A percentile compares a stretch with the other conserved stretches of the same genome.
phyloP scores from a whole-genome alignment of 371 early-diverging fungal species.

The Capillidium heterosporum region DNA sequence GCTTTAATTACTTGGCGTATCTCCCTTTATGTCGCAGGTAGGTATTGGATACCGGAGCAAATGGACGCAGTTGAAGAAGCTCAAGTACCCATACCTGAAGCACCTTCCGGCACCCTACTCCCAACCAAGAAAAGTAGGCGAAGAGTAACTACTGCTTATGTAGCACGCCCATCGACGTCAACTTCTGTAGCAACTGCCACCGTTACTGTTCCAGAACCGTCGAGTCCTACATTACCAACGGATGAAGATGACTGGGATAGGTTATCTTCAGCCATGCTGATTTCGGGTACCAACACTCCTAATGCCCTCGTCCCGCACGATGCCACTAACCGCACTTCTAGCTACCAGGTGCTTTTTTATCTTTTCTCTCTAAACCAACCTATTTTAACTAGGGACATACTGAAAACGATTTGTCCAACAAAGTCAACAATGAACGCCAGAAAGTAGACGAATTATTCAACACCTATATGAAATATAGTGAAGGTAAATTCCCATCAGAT shows the following conservation, averaged over 20 bases:
- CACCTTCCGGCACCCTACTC: neutral
- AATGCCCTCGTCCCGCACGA: no score
- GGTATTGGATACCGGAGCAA: neutral
- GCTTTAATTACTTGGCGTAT: neutral
- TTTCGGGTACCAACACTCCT: no score
- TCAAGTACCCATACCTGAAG: neutral
- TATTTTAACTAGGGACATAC: no score
- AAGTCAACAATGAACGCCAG: no score
- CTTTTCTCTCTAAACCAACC: no score
- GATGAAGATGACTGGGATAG: constrained; percentile 4
- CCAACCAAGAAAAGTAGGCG: neutral
- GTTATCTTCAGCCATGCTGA: no score
- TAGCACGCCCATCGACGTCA: neutral
- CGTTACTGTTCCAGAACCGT: neutral
- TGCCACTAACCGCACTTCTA: no score
- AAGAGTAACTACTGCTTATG: neutral
- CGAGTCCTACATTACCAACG: neutral
- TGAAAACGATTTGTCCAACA: no score
- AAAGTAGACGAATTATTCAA: no score
- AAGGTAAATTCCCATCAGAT: no score
- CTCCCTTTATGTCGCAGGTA: neutral
- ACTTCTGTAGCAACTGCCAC: neutral
- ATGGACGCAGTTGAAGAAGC: neutral
- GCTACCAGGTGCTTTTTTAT: no score
- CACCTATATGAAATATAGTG: no score